Conservation (phyloP, 208 protist genomes). For the Leishmania martiniquensis region DNA sequence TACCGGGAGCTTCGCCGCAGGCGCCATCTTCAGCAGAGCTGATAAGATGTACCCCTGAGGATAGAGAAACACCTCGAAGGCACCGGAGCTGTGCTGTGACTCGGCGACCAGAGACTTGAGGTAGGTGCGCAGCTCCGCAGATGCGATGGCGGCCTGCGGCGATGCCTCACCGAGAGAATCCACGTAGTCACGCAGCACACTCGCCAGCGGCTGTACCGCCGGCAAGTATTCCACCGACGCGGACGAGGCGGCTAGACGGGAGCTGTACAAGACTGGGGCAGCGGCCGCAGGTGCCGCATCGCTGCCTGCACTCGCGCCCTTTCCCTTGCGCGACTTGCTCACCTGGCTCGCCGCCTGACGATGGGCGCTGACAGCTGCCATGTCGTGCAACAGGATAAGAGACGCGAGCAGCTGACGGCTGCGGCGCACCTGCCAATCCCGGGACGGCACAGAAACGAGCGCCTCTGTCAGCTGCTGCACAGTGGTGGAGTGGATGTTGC, state of each 20-base stretch:
- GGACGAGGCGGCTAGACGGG: background rate
- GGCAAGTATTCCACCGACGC: constrained; percentile 42
- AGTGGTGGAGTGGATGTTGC: constrained; percentile 70
- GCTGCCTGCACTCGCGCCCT: constrained; percentile 15
- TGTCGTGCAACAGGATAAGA: constrained; percentile 74
- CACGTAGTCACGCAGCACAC: constrained; percentile 42
- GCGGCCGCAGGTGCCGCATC: background rate
- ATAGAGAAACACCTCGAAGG: constrained; percentile 65
- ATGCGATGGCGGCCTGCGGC: constrained; percentile 11
- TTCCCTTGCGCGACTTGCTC: constrained; percentile 44
- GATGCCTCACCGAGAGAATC: constrained; percentile 29
- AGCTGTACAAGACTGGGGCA: constrained; percentile 26
- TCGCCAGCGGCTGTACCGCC: constrained; percentile 36
- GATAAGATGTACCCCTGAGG: constrained; percentile 63
- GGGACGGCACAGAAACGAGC: constrained; percentile 52
- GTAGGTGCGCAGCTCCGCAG: constrained; percentile 29
- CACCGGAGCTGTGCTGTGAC: constrained; percentile 23
- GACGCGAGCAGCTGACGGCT: constrained; percentile 53
- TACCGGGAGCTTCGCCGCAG: constrained; percentile 48
- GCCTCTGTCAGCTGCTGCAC: constrained; percentile 53
- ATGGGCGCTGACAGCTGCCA: constrained; percentile 51
- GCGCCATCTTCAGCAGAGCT: constrained; percentile 55
- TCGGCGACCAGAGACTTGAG: constrained; percentile 34
- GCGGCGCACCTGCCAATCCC: constrained; percentile 38
- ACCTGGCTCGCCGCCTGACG: constrained; percentile 30